Percentiles rank a stretch among this genome's conserved stretches.
These are phyloP conservation scores for Collybia sordida DNA, from an alignment of 768 basidiomycete species.

Conservation along the genomic window DNA sequence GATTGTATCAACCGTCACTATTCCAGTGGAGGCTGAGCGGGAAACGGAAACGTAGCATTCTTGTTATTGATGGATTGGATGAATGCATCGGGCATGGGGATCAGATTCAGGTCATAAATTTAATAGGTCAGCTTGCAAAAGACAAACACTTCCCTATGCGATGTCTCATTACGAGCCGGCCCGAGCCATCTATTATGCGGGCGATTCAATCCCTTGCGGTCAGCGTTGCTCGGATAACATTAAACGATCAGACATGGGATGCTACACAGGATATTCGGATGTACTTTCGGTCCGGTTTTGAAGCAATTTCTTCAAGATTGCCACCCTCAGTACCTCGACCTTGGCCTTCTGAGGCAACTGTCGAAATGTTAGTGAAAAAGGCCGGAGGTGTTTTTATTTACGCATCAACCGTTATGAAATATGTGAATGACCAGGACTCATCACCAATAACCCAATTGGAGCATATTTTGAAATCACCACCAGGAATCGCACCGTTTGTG, in stretches of 20 bases:
- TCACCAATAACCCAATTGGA: conserved; percentile 7
- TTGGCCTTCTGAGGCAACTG: conserved; percentile 17
- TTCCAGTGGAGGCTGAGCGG: background rate
- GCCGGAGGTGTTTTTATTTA: conserved; percentile 26
- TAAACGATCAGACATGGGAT: background rate
- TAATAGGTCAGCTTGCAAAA: background rate
- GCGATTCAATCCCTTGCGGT: conserved; percentile 5
- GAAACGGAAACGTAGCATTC: background rate
- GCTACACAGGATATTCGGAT: background rate
- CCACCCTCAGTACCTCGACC: background rate
- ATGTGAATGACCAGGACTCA: conserved; percentile 12
- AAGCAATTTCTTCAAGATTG: background rate
- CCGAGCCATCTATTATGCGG: conserved; percentile 20
- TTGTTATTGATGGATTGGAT: background rate
- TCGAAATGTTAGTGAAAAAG: conserved; percentile 13
- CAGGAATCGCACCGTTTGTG: conserved; percentile 6
- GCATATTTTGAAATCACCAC: background rate
- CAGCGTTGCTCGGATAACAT: background rate
- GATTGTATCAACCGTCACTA: background rate
- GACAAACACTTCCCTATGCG: conserved; percentile 13
- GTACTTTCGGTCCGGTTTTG: background rate
- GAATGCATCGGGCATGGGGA: background rate
- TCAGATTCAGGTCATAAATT: background rate
- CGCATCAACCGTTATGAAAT: conserved; percentile 19
- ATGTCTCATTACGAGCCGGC: conserved; percentile 24